Percentiles rank a stretch among this genome's conserved stretches.
These are phyloP conservation scores for Osmanthus fragrans DNA, from an alignment of 257 asterid species.

Conservation along the genomic window DNA sequence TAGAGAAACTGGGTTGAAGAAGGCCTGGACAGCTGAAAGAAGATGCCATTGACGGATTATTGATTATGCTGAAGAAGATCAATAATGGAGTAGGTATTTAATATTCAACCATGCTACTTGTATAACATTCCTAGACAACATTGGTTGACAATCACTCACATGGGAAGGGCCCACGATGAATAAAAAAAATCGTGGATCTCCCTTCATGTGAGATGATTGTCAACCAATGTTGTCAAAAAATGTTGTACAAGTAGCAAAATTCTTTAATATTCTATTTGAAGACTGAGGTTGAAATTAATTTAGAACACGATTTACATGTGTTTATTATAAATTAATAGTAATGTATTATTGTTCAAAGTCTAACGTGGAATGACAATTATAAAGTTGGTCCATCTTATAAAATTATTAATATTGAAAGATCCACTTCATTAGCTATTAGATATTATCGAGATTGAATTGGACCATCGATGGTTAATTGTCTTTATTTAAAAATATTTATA, in stretches of 20 bases:
- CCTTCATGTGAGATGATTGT: no score
- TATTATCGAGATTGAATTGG: not conserved
- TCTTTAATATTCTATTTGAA: not conserved
- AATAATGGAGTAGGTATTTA: not conserved
- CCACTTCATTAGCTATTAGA: not conserved
- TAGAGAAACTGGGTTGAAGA: not conserved
- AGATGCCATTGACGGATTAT: not conserved
- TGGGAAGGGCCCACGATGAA: no score
- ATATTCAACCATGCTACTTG: no score
- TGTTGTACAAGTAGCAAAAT: no score
- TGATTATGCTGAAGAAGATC: not conserved
- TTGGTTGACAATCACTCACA: no score
- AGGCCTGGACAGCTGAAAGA: not conserved
- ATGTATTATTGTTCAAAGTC: not conserved
- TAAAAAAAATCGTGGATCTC: no score
- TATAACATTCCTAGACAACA: no score
- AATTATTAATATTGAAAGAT: not conserved
- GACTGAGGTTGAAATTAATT: not conserved
- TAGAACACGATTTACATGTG: not conserved
- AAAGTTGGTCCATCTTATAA: not conserved
- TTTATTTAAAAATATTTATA: not conserved
- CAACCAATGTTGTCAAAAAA: no score
- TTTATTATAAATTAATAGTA: not conserved
- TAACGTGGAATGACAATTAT: not conserved
- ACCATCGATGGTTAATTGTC: not conserved